Evolutionary conservation across 2,329 filamentous ascomycete species (phyloP).

Genomic region (Huntiella bhutanensis): DNA sequence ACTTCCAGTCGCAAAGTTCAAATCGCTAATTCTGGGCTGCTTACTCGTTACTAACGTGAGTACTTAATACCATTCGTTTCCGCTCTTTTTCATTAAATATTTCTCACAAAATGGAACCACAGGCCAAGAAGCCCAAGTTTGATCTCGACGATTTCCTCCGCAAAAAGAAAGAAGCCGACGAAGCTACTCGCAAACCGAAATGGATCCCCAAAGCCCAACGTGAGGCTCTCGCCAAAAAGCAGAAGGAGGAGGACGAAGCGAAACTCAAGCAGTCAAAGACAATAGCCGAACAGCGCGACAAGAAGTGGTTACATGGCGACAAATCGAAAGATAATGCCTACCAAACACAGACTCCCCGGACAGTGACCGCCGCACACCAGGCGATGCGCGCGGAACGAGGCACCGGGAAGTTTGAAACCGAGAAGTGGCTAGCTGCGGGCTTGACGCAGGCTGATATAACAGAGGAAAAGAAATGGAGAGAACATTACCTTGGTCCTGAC

Average conservation of each 20-base stretch:
- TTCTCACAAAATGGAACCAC: conserved; percentile 7
- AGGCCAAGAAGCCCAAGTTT: conserved; percentile 30
- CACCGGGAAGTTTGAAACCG: conserved; percentile 9
- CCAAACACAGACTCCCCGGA: conserved; percentile 1
- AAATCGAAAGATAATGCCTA: not conserved
- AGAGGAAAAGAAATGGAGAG: conserved; percentile 55
- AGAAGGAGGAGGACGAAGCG: conserved; percentile 44
- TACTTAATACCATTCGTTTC: too few species aligned
- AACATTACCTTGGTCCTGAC: conserved; percentile 82
- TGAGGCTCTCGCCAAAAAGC: conserved; percentile 62
- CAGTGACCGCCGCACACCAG: conserved; percentile 11
- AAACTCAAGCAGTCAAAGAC: conserved; percentile 8
- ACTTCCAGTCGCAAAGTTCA: not conserved
- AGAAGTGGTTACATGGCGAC: conserved; percentile 10
- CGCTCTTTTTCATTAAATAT: not conserved
- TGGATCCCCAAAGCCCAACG: conserved; percentile 72
- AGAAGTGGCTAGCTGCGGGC: conserved; percentile 10
- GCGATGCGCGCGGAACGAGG: conserved; percentile 12
- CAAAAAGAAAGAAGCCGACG: conserved; percentile 73
- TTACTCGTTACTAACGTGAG: too few species aligned
- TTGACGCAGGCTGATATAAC: conserved; percentile 32
- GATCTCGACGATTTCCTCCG: conserved; percentile 73
- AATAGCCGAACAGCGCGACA: conserved; percentile 8
- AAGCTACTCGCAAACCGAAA: conserved; percentile 69
- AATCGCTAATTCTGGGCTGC: too few species aligned